phyloP scores from a whole-genome alignment of 2,329 filamentous ascomycete genomes.

The Aspergillus sp. region DNA sequence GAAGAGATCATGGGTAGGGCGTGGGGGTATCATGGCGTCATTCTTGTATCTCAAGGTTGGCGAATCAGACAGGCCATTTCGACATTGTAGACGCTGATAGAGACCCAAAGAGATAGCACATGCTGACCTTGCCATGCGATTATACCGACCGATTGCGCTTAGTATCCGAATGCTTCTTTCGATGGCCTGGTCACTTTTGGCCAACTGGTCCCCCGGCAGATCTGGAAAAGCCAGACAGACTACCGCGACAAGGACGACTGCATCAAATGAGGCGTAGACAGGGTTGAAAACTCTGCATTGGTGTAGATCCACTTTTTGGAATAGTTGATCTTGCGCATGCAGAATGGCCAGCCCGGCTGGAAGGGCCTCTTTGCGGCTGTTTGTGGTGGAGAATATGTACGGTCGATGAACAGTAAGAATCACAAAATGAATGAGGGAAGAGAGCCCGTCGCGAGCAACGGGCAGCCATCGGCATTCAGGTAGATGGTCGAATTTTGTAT shows the following conservation, averaged over 20 bases:
- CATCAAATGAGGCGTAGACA: conserved; percentile 16
- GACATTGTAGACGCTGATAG: conserved; percentile 7
- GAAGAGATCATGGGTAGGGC: conserved; percentile 12
- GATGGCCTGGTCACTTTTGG: conserved; percentile 4
- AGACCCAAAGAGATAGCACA: conserved; percentile 9
- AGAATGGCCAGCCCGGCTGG: conserved; percentile 12
- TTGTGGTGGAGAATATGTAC: conserved; percentile 11
- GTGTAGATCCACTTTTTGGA: conserved; percentile 7
- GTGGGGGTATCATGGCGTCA: conserved; percentile 7
- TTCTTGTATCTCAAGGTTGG: neutral
- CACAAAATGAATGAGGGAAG: conserved; percentile 11
- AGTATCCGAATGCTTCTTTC: conserved; percentile 8
- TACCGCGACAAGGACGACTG: conserved; percentile 12
- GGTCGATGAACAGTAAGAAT: conserved; percentile 15
- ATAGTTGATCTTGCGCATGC: conserved; percentile 10
- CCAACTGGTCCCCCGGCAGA: conserved; percentile 1
- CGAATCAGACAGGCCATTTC: no score
- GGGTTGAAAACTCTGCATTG: conserved; percentile 13
- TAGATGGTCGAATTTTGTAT: conserved; percentile 10
- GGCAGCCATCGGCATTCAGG: conserved; percentile 11
- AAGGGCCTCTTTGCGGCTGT: conserved; percentile 10
- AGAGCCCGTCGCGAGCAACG: conserved; percentile 8
- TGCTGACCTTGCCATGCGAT: conserved; percentile 13
- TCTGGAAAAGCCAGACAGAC: conserved; percentile 7
- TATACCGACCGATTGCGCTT: conserved; percentile 7